Conservation (phyloP, 371 early-diverging fungal genomes). For the Phascolomyces articulosus region DNA sequence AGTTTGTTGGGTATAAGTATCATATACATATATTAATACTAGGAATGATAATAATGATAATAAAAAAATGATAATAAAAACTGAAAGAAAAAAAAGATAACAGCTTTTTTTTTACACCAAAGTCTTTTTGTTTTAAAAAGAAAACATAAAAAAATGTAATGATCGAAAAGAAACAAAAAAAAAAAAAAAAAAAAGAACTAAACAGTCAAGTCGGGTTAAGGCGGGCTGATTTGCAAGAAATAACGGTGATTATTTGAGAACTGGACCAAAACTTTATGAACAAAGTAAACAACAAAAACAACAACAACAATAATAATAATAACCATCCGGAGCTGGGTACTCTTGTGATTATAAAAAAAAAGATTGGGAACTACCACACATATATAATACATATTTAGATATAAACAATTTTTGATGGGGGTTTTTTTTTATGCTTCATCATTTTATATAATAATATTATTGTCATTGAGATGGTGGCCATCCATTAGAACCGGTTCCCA, state of each 20-base stretch:
- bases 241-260: constrained; percentile 14
- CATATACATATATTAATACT: too few relatives aligned
- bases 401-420: too few relatives aligned
- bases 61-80: too few relatives aligned
- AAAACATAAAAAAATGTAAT: not conserved
- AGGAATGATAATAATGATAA: too few relatives aligned
- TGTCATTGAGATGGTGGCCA: not conserved
- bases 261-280: constrained; percentile 16
- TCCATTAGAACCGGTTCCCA: constrained; percentile 9
- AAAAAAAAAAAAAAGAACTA: constrained; percentile 5
- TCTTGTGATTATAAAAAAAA: constrained; percentile 9
- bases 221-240: constrained; percentile 14
- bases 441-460: not conserved
- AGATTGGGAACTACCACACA: not conserved
- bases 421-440: not conserved
- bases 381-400: too few relatives aligned
- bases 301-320: too few relatives aligned
- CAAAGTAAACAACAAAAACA: constrained; percentile 2
- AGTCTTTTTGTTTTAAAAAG: not conserved
- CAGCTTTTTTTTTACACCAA: too few relatives aligned
- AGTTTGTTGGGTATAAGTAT: too few relatives aligned
- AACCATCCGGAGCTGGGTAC: not conserved
- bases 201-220: constrained; percentile 2
- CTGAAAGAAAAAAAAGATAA: too few relatives aligned
- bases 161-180: not conserved